These are phyloP conservation scores for Botryosphaeria dothidea DNA, from an alignment of 2,329 filamentous ascomycete species.

Conservation along the genomic window DNA sequence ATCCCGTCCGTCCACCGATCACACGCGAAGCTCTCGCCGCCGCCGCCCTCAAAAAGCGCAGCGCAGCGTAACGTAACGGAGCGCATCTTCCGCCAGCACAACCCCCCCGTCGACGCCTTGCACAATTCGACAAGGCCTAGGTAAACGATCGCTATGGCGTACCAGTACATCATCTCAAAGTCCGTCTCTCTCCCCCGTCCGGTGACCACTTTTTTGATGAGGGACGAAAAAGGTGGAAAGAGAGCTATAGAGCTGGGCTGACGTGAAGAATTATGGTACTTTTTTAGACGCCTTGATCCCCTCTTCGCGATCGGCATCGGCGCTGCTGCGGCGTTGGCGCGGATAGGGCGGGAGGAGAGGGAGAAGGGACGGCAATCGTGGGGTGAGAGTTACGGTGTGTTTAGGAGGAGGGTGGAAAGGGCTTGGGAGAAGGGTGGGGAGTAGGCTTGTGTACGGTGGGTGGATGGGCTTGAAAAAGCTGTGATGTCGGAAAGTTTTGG, in stretches of 20 bases:
- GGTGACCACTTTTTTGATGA: too few relatives aligned
- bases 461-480: background rate
- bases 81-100: too few relatives aligned
- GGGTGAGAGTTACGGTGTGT: slow-evolving; percentile 39
- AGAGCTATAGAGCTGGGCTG: too few relatives aligned
- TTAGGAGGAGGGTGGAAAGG: slow-evolving; percentile 41
- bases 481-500: background rate
- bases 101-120: background rate
- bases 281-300: slow-evolving; percentile 50
- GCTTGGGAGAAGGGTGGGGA: slow-evolving; percentile 26
- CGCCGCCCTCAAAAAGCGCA: too few relatives aligned
- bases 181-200: slow-evolving; percentile 25
- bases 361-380: slow-evolving; percentile 43
- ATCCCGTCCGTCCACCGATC: too few relatives aligned
- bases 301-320: slow-evolving; percentile 52
- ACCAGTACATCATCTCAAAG: slow-evolving; percentile 48
- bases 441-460: background rate
- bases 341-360: slow-evolving; percentile 49
- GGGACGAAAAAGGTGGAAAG: too few relatives aligned
- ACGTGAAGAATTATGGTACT: too few relatives aligned
- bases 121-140: too few relatives aligned
- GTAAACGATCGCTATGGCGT: too few relatives aligned
- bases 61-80: too few relatives aligned
- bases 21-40: too few relatives aligned
- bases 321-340: slow-evolving; percentile 42